Percentiles rank a stretch among this genome's conserved stretches.
Conservation (phyloP, 768 basidiomycete species). For the Kwoniella shandongensis region DNA sequence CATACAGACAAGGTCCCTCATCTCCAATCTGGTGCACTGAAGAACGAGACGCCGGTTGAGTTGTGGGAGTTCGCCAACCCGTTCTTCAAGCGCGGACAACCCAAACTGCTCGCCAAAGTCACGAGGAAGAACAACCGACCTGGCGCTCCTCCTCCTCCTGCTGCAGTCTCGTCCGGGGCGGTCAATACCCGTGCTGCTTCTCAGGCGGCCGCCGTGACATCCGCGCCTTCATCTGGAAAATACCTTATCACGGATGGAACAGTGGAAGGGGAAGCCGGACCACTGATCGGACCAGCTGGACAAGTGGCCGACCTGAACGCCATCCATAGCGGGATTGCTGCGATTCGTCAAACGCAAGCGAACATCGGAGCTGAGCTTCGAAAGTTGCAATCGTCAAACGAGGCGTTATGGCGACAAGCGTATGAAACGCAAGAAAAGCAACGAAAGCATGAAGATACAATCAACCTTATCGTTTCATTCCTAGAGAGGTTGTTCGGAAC, state of each 20-base stretch:
- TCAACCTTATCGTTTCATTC: conserved; percentile 92
- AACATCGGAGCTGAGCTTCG: conserved; percentile 86
- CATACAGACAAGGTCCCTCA: conserved; percentile 65
- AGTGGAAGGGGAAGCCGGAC: conserved; percentile 38
- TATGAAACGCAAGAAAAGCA: conserved; percentile 72
- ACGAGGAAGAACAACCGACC: conserved; percentile 71
- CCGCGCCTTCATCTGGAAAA: neutral
- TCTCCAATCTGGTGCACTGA: conserved; percentile 88
- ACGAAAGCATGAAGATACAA: conserved; percentile 92
- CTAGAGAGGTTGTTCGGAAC: conserved; percentile 80
- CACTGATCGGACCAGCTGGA: conserved; percentile 30
- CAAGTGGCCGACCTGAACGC: conserved; percentile 67
- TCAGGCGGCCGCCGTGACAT: conserved; percentile 11
- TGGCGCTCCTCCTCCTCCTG: conserved; percentile 22
- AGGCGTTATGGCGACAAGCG: conserved; percentile 90
- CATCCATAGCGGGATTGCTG: conserved; percentile 75
- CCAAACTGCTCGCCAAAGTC: conserved; percentile 81
- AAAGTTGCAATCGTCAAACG: conserved; percentile 81
- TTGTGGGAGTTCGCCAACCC: conserved; percentile 80
- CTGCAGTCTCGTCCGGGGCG: conserved; percentile 18
- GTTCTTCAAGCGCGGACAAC: conserved; percentile 83
- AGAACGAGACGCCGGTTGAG: conserved; percentile 63
- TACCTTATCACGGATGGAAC: conserved; percentile 46
- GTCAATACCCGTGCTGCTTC: conserved; percentile 17
- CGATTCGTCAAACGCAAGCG: conserved; percentile 87